Conservation (phyloP, 2,329 filamentous ascomycete genomes). For the Sporothrix phasma region DNA sequence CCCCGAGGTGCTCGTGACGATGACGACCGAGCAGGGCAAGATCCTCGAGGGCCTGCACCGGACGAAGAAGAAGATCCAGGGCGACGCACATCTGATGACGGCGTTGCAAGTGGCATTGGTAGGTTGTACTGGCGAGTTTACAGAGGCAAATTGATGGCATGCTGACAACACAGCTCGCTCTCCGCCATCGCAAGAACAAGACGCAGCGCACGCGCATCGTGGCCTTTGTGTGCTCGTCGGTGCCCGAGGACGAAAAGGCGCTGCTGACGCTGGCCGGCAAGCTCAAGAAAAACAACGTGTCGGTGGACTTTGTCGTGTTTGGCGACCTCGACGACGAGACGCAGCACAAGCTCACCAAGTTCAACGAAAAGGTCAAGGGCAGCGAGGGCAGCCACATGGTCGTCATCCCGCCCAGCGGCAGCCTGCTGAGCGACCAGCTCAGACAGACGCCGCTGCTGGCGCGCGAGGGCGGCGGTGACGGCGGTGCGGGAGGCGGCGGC, state of each 20-base stretch:
- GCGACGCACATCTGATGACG: slow-evolving; percentile 77
- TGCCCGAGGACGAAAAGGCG: slow-evolving; percentile 80
- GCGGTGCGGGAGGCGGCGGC: slow-evolving; percentile 47
- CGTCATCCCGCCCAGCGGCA: slow-evolving; percentile 80
- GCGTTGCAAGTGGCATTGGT: slow-evolving; percentile 93
- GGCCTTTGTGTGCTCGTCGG: slow-evolving; percentile 89
- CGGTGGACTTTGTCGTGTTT: slow-evolving; percentile 90
- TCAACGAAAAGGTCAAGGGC: slow-evolving; percentile 87
- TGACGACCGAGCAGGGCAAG: slow-evolving; percentile 93
- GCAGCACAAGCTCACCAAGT: slow-evolving; percentile 83
- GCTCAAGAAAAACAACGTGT: slow-evolving; percentile 97
- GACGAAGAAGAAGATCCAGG: slow-evolving; percentile 83
- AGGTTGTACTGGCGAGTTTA: neutral
- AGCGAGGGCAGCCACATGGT: slow-evolving; percentile 86
- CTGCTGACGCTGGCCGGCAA: slow-evolving; percentile 86
- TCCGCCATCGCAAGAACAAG: slow-evolving; percentile 98
- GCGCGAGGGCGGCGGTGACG: slow-evolving; percentile 61
- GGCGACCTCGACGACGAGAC: slow-evolving; percentile 85
- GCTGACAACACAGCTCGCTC: slow-evolving; percentile 59
- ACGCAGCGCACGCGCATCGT: slow-evolving; percentile 94
- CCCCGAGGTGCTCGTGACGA: slow-evolving; percentile 92
- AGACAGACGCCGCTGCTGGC: slow-evolving; percentile 82
- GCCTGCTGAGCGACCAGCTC: slow-evolving; percentile 85
- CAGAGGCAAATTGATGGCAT: no score
- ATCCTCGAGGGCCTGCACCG: slow-evolving; percentile 85